phyloP scores from a whole-genome alignment of 163 green algal species.

The Picocystis sp. region DNA sequence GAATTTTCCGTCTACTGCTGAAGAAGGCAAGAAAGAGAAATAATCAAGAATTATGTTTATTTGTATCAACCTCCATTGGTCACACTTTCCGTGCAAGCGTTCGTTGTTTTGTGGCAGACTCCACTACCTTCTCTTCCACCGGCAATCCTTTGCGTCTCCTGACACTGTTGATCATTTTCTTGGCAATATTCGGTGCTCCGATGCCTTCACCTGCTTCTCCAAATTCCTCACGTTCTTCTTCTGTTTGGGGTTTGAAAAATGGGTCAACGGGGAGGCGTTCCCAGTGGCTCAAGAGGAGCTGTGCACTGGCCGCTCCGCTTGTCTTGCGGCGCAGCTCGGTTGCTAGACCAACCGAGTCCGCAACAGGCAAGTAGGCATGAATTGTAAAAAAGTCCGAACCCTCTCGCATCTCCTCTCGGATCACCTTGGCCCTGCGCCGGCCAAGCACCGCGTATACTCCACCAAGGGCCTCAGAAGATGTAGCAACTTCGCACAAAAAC shows the following conservation, averaged over 20 bases:
- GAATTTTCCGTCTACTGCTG: too few species aligned
- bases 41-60: background rate
- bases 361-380: conserved; percentile 72
- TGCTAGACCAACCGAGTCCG: conserved; percentile 80
- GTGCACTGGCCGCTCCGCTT: conserved; percentile 49
- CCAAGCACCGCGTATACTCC: conserved; percentile 79
- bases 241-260: conserved; percentile 84
- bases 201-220: conserved; percentile 67
- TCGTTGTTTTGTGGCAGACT: conserved; percentile 85
- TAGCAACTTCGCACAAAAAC: conserved; percentile 8
- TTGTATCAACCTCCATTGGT: background rate
- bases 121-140: conserved; percentile 86
- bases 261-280: conserved; percentile 77
- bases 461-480: conserved; percentile 28
- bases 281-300: conserved; percentile 80
- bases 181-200: conserved; percentile 51
- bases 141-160: conserved; percentile 73
- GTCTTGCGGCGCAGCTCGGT: conserved; percentile 68
- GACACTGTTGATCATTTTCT: conserved; percentile 60
- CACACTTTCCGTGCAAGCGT: conserved; percentile 69
- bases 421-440: conserved; percentile 23
- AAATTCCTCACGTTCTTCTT: conserved; percentile 93
- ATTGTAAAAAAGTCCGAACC: conserved; percentile 38
- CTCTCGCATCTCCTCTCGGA: conserved; percentile 28
- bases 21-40: too few species aligned